Evolutionary conservation across 106 monocot species (phyloP).

Genomic region (Phalaenopsis equestris): DNA sequence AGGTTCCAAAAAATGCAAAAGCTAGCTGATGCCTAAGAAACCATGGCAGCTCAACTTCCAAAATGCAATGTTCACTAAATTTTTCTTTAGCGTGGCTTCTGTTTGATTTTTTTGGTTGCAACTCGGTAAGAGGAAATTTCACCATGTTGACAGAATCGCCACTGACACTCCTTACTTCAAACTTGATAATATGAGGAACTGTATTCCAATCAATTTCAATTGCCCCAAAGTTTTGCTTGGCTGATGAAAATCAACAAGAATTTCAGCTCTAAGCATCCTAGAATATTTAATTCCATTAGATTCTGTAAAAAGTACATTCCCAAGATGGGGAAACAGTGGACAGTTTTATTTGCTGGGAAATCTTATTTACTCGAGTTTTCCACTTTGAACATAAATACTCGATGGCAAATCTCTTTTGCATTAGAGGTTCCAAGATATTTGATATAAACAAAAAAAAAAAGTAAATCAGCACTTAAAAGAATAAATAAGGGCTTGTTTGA

Average conservation of each 20-base stretch:
- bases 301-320: not conserved
- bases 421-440: not conserved
- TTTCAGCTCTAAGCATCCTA: not conserved
- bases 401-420: not conserved
- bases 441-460: no score
- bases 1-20: conserved; percentile 24
- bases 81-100: conserved; percentile 7
- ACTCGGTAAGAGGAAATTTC: conserved; percentile 45
- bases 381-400: no score
- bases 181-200: conserved; percentile 45
- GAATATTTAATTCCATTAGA: not conserved
- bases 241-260: conserved; percentile 27
- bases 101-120: conserved; percentile 17
- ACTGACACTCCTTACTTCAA: conserved; percentile 43
- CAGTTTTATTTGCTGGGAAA: no score
- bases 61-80: conserved; percentile 40
- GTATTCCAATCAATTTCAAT: conserved; percentile 74
- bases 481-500: no score
- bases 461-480: no score
- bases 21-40: conserved; percentile 32
- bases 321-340: no score
- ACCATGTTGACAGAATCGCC: conserved; percentile 44
- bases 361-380: no score
- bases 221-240: conserved; percentile 80
- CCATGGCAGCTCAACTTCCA: conserved; percentile 63